Evolutionary conservation across 2,329 filamentous ascomycete genomes (phyloP).

Genomic region (Incumbomyces lentus): DNA sequence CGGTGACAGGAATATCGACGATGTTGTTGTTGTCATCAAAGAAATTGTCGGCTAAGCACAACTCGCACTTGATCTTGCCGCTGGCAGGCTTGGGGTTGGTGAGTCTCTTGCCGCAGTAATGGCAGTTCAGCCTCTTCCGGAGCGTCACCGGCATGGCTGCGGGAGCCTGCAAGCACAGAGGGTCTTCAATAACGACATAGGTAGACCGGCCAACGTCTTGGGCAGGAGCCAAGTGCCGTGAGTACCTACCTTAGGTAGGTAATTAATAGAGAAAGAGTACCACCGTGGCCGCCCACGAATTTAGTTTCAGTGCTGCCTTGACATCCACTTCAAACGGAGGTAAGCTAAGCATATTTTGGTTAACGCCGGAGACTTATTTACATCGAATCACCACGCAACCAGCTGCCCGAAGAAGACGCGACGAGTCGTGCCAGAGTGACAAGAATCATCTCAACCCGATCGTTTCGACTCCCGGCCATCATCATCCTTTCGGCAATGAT

Average conservation of each 20-base stretch:
- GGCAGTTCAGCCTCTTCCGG: constrained; percentile 53
- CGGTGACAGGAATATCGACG: constrained; percentile 64
- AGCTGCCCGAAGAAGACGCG: constrained; percentile 1
- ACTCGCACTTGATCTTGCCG: constrained; percentile 60
- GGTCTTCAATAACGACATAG: no score
- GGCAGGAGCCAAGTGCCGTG: no score
- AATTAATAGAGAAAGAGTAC: no score
- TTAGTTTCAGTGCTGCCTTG: no score
- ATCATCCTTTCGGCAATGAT: background rate
- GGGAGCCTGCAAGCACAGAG: background rate
- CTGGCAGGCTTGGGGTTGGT: constrained; percentile 38
- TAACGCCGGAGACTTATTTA: background rate
- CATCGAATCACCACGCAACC: constrained; percentile 1
- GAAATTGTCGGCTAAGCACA: constrained; percentile 81
- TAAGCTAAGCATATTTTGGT: constrained; percentile 4
- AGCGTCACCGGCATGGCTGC: constrained; percentile 33
- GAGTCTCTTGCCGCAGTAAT: constrained; percentile 61
- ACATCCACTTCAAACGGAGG: background rate
- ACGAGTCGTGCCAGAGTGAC: background rate
- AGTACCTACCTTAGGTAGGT: no score
- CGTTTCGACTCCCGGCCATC: background rate
- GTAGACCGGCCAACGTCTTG: no score
- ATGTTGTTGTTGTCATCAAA: constrained; percentile 87
- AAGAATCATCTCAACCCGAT: background rate
- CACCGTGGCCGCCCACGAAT: no score